These are phyloP conservation scores for Pichia kudriavzevii DNA, from an alignment of 1,139 yeast genomes.

Conservation along the genomic window DNA sequence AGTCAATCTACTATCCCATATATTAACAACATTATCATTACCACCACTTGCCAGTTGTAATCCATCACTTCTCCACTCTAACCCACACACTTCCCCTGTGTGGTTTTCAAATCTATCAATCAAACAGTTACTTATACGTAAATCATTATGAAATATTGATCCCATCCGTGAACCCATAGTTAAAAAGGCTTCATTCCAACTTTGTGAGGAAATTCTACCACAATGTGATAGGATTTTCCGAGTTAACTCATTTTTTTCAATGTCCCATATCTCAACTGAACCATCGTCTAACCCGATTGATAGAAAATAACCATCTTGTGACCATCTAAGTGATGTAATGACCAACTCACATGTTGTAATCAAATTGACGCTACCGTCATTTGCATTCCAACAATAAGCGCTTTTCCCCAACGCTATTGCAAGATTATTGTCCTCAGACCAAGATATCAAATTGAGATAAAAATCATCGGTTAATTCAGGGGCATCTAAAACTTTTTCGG, in stretches of 20 bases:
- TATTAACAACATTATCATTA: slow-evolving; percentile 85
- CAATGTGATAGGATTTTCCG: slow-evolving; percentile 69
- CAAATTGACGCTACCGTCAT: slow-evolving; percentile 65
- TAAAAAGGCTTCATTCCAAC: slow-evolving; percentile 78
- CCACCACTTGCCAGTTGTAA: slow-evolving; percentile 88
- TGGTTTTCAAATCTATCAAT: slow-evolving; percentile 57
- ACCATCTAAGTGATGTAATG: slow-evolving; percentile 82
- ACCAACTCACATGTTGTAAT: slow-evolving; percentile 52
- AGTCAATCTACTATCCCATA: slow-evolving; percentile 87
- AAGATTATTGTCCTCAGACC: slow-evolving; percentile 78
- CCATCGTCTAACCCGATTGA: slow-evolving; percentile 86
- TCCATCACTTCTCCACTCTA: slow-evolving; percentile 82
- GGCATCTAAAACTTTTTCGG: slow-evolving; percentile 91
- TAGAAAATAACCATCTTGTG: slow-evolving; percentile 82
- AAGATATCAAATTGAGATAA: slow-evolving; percentile 75
- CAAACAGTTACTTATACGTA: slow-evolving; percentile 76
- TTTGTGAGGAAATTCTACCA: slow-evolving; percentile 72
- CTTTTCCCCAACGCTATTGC: slow-evolving; percentile 86
- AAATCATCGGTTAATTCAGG: slow-evolving; percentile 94
- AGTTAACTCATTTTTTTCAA: slow-evolving; percentile 63
- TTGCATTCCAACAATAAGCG: slow-evolving; percentile 91
- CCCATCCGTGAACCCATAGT: slow-evolving; percentile 85
- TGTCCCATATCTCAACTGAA: slow-evolving; percentile 87
- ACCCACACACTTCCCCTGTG: slow-evolving; percentile 87
- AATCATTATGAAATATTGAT: slow-evolving; percentile 82